Evolutionary conservation across 345 rosid species (phyloP), one percentile per base, ranked within the genome.

Genomic region (Angophora floribunda): DNA sequence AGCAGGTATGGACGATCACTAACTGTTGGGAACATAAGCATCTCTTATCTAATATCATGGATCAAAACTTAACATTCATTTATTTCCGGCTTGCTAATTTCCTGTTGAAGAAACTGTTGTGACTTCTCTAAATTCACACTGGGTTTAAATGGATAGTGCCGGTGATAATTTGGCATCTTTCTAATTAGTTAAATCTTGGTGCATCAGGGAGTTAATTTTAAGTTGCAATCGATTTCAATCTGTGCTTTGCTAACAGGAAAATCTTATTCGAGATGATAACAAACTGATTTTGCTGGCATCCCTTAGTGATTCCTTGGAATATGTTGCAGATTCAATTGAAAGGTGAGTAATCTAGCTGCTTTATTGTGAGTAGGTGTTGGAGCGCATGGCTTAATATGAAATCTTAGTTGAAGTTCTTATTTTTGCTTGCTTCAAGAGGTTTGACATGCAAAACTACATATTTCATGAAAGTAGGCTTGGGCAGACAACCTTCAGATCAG

Each of bases 281-380:
- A 98, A 97, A 91, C 94, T 98, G 88, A 93, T 98, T 91, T 94
- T 98, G 95, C 91, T 98, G 86, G 99, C 99, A 86, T 98, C 99
- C 75, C 95, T 98, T 79, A 95, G 99, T 91, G 99, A 98, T 95
- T 98, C 99, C 28, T 94, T 96, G 91, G 99, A 98, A 91, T 98
- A 94, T 89, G 96, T 96, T 88, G 99, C 99, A n/a, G 98, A 95
- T 87, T 98, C 99, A 86, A 97, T 98, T 89, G 97, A 97, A 93
- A 96, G 99, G 99, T 93, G 93, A 94, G 95, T 88, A 51, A 32
- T 28, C 47, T 79, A 41, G 49, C 49, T 75, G 84, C 49, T 75
- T 14, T 36, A 41, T 75, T 6, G 13, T 41, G 84, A 75, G 84
- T 75, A 75, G 84, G 84, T 75, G 84, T 75, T 12, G 7, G 49